Conservation (phyloP, 495 filamentous ascomycete genomes). For the Penicillium salamii region DNA sequence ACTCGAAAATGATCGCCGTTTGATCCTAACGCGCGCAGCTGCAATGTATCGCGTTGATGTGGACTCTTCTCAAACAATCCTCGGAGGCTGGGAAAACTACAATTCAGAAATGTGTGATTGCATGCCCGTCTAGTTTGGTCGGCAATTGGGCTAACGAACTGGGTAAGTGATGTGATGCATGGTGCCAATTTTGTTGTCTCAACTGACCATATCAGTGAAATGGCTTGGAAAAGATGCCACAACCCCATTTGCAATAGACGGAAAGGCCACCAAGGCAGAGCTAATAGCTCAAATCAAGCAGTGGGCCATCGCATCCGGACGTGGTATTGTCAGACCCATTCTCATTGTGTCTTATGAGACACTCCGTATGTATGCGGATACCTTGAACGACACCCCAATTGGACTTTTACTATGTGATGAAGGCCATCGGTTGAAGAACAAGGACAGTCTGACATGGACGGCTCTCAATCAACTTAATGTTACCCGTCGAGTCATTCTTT, state of each 20-base stretch:
- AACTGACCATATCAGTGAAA: conserved; percentile 40
- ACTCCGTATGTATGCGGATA: conserved; percentile 83
- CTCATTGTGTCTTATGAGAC: conserved; percentile 99
- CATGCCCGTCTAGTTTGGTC: conserved; percentile 96
- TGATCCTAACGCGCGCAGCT: conserved; percentile 47
- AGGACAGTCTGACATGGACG: conserved; percentile 89
- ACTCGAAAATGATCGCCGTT: neutral
- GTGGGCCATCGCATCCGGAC: conserved; percentile 87
- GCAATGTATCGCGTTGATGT: conserved; percentile 81
- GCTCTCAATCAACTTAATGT: conserved; percentile 90
- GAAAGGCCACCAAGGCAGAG: conserved; percentile 93
- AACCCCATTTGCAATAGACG: conserved; percentile 93
- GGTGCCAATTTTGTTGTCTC: neutral
- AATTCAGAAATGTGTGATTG: conserved; percentile 97
- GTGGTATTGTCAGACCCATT: conserved; percentile 89
- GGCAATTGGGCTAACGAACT: conserved; percentile 97
- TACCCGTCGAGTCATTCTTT: conserved; percentile 86
- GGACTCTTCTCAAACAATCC: conserved; percentile 94
- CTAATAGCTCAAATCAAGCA: conserved; percentile 85
- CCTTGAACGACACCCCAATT: conserved; percentile 81
- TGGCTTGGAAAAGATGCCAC: conserved; percentile 93
- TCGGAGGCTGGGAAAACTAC: conserved; percentile 89
- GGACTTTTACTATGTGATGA: conserved; percentile 97
- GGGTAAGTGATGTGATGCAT: conserved; percentile 6
- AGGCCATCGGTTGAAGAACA: conserved; percentile 97